Base-by-base conservation (phyloP, 495 filamentous ascomycete species). In the Bacidia rubella region DNA sequence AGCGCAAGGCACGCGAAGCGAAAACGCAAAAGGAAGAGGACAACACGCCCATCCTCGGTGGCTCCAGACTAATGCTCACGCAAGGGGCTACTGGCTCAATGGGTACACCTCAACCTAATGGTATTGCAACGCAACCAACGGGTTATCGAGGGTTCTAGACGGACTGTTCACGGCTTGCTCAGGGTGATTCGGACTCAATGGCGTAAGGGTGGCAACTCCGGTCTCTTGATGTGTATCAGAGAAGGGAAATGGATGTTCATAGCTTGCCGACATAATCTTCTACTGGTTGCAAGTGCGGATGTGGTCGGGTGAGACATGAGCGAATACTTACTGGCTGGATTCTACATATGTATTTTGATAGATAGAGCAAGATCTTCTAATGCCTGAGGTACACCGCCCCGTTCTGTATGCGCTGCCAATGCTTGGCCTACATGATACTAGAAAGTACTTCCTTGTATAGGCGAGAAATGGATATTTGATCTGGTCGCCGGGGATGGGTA, bases 31-130 rank as follows among this genome's bases (percentile, higher is more conserved):
- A 83, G 65, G 83, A 86, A 39, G 90, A 96, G 64, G 89, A 94
- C 63, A 87, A 82, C 67, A 85, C 87, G 2, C 93, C 93, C 7
- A 99, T 99, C 60, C 78, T 99, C 32, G 86, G 89, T 50, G 86
- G 84, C 47, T 84, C 80, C 53, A 79, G 92, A n/a, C 74, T 99
- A 47, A 95, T 97, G 90, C 81, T 99, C 60, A 99, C 93, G n/a
- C 88, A 93, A 62, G 92, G 93, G 4, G 83, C 87, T 41, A 74
- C 66, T 61, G 78, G 79, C 46, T 74, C 82, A 10, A 76, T 81
- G 60, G 35, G 46, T 19, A 47, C 52, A 45, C 74, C 80, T 7
- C 85, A 87, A 56, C 74, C 85, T 19, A 93, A 92, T 58, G 87
- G 87, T 3, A 80, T 90, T 51, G 79, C 83, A 35, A 80, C 87